These are phyloP conservation scores for Plantago ovata DNA, from an alignment of 257 asterid species.

Conservation along the genomic window DNA sequence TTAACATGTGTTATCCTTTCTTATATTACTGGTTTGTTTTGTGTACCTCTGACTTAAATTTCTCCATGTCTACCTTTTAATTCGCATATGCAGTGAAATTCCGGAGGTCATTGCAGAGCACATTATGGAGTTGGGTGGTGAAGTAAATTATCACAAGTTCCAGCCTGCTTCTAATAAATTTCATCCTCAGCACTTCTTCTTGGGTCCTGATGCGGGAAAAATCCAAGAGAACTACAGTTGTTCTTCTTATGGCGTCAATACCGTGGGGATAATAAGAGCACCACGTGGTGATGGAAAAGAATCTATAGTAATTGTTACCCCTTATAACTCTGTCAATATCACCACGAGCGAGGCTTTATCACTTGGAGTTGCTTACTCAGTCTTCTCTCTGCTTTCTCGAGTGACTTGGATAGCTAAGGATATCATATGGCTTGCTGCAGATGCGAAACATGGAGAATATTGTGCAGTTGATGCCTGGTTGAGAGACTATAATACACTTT, in stretches of 20 bases:
- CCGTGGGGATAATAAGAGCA: constrained; percentile 90
- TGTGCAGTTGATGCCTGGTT: constrained; percentile 86
- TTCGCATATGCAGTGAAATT: constrained; percentile 53
- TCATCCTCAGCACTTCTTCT: constrained; percentile 73
- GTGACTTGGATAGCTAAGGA: constrained; percentile 98
- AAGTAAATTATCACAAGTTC: constrained; percentile 76
- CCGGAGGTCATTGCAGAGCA: constrained; percentile 59
- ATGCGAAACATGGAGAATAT: constrained; percentile 85
- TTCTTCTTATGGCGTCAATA: constrained; percentile 63
- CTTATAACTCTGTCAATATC: constrained; percentile 67
- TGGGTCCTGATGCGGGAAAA: constrained; percentile 56
- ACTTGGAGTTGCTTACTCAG: constrained; percentile 75
- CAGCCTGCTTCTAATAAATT: constrained; percentile 47
- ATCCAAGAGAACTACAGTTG: constrained; percentile 54
- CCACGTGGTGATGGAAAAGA: constrained; percentile 96
- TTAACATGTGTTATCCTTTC: constrained; percentile 1
- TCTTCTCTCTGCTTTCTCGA: constrained; percentile 77
- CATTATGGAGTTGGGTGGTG: constrained; percentile 72
- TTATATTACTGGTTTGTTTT: constrained; percentile 2
- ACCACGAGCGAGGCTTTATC: constrained; percentile 74
- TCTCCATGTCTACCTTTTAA: constrained; percentile 13
- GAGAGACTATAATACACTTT: constrained; percentile 71
- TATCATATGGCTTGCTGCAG: constrained; percentile 94
- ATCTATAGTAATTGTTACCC: constrained; percentile 90
- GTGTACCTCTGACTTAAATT: background rate